A percentile compares a stretch with the other conserved stretches of the same genome.
phyloP scores from a whole-genome alignment of 306 rosid species.

The Senna siamea region DNA sequence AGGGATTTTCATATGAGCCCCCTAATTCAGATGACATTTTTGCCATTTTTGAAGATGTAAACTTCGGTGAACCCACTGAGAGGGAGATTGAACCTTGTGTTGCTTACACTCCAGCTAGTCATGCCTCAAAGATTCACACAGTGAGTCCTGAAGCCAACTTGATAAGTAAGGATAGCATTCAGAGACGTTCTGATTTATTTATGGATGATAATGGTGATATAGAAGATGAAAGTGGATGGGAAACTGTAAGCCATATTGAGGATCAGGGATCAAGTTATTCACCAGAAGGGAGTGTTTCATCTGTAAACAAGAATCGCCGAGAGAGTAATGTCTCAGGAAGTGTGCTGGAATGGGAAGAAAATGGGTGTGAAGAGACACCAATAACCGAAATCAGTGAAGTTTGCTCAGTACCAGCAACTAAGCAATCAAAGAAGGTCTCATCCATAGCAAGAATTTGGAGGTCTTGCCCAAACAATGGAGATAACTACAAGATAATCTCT shows the following conservation, averaged over 20 bases:
- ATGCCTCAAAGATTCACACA: constrained; percentile 69
- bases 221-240: constrained; percentile 99
- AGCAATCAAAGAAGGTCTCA: constrained; percentile 74
- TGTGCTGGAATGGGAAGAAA: constrained; percentile 75
- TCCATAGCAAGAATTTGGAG: constrained; percentile 81
- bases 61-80: constrained; percentile 65
- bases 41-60: constrained; percentile 71
- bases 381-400: constrained; percentile 79
- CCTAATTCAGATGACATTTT: constrained; percentile 77
- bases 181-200: constrained; percentile 50
- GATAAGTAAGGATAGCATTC: constrained; percentile 51
- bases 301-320: constrained; percentile 60
- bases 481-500: constrained; percentile 66
- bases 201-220: constrained; percentile 62
- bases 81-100: constrained; percentile 75
- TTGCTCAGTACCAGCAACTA: constrained; percentile 60
- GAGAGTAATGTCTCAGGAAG: constrained; percentile 66
- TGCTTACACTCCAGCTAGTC: constrained; percentile 67
- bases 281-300: constrained; percentile 70
- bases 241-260: constrained; percentile 86
- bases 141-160: constrained; percentile 67
- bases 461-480: constrained; percentile 73
- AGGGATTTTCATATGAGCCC: constrained; percentile 72
- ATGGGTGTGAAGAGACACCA: constrained; percentile 62
- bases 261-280: constrained; percentile 91